These are phyloP conservation scores for Delonix regia DNA, from an alignment of 306 rosid genomes.

Conservation along the genomic window DNA sequence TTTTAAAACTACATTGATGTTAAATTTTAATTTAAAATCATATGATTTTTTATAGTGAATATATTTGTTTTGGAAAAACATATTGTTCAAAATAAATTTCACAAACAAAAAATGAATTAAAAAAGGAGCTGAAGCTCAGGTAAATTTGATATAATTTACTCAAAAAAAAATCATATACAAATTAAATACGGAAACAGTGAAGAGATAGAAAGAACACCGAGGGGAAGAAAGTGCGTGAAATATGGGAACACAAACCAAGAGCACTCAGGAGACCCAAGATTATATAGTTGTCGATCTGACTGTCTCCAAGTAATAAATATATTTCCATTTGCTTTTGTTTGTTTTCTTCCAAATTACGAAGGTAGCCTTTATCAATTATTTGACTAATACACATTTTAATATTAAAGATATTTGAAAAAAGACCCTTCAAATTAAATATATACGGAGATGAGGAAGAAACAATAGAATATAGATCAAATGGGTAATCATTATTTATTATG, in stretches of 20 bases:
- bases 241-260: conserved; percentile 56
- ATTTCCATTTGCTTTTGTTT: neutral
- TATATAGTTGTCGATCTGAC: conserved; percentile 25
- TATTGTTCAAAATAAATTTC: too few species aligned
- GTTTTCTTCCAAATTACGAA: conserved; percentile 35
- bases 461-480: neutral
- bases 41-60: too few species aligned
- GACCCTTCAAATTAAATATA: neutral
- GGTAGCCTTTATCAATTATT: conserved; percentile 30
- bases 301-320: conserved; percentile 24
- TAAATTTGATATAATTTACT: neutral
- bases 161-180: neutral
- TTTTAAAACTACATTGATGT: too few species aligned
- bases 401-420: neutral
- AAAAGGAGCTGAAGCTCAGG: neutral
- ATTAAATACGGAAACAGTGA: neutral
- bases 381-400: conserved; percentile 1
- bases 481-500: neutral
- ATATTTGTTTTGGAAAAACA: too few species aligned
- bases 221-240: conserved; percentile 51
- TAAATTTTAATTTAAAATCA: too few species aligned
- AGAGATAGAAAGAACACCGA: conserved; percentile 50
- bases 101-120: too few species aligned
- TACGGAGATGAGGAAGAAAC: neutral
- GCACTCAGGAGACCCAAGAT: conserved; percentile 45